phyloP scores from a whole-genome alignment of 2,329 filamentous ascomycete species.

The Epicoccum nigrum region DNA sequence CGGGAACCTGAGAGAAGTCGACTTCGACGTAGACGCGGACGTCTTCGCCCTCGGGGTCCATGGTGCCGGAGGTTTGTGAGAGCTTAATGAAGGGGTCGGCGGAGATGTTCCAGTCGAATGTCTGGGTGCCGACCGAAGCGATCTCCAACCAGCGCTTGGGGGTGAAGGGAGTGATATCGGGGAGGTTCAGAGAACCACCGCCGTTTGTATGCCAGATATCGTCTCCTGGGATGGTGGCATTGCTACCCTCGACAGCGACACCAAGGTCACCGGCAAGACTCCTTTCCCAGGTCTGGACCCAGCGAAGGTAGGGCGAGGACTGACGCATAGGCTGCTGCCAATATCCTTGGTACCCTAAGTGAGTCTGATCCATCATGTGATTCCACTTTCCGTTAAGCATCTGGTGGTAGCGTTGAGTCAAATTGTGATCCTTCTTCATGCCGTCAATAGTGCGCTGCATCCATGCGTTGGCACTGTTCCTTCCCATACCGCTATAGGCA shows the following conservation, averaged over 20 bases:
- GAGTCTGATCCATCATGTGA: slow-evolving; percentile 51
- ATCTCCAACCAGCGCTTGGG: slow-evolving; percentile 48
- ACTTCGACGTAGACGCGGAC: slow-evolving; percentile 47
- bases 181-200: slow-evolving; percentile 38
- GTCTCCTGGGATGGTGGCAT: slow-evolving; percentile 71
- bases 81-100: slow-evolving; percentile 48
- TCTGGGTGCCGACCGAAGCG: slow-evolving; percentile 39
- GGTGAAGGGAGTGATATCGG: slow-evolving; percentile 42
- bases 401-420: slow-evolving; percentile 44
- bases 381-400: slow-evolving; percentile 48
- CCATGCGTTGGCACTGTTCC: slow-evolving; percentile 49
- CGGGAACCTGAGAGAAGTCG: slow-evolving; percentile 40
- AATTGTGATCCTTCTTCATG: slow-evolving; percentile 46
- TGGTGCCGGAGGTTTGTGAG: slow-evolving; percentile 39
- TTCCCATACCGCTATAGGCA: slow-evolving; percentile 44
- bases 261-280: slow-evolving; percentile 68
- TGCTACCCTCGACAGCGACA: slow-evolving; percentile 68
- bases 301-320: slow-evolving; percentile 65
- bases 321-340: slow-evolving; percentile 77
- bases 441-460: slow-evolving; percentile 46
- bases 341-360: slow-evolving; percentile 49
- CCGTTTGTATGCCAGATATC: slow-evolving; percentile 65
- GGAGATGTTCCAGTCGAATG: slow-evolving; percentile 45
- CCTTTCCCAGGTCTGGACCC: slow-evolving; percentile 63
- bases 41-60: slow-evolving; percentile 39